These are phyloP conservation scores for Pisolithus tinctorius DNA, from an alignment of 768 basidiomycete species.

Conservation along the genomic window DNA sequence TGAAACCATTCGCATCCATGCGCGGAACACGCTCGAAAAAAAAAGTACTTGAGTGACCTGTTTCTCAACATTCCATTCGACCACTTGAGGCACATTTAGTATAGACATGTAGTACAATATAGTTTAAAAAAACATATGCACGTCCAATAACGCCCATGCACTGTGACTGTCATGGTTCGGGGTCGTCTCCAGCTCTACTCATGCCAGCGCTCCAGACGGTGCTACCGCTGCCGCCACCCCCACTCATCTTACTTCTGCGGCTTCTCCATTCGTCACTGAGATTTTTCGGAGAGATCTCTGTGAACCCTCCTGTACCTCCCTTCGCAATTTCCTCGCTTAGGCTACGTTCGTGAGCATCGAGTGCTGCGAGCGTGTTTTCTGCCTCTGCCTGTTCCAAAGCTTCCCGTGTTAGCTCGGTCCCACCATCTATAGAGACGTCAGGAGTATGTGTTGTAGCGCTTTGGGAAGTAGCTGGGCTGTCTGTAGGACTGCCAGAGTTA, in stretches of 20 bases:
- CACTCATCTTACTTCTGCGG: conserved; percentile 41
- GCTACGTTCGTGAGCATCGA: conserved; percentile 72
- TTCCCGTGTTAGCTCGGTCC: conserved; percentile 58
- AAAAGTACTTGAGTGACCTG: conserved; percentile 23
- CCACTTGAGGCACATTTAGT: neutral
- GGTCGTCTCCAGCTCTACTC: conserved; percentile 51
- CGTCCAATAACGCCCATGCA: neutral
- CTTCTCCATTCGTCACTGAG: conserved; percentile 49
- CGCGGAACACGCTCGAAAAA: conserved; percentile 67
- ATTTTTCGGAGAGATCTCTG: conserved; percentile 56
- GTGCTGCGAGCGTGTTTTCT: conserved; percentile 64
- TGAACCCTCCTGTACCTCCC: conserved; percentile 69
- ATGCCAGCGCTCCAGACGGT: conserved; percentile 87
- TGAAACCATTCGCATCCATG: conserved; percentile 71
- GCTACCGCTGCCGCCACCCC: conserved; percentile 56
- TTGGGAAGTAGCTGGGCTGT: conserved; percentile 38
- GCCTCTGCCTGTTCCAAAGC: conserved; percentile 77
- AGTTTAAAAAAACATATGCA: neutral
- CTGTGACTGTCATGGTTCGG: conserved; percentile 23
- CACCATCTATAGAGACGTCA: neutral
- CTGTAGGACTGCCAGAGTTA: conserved; percentile 42
- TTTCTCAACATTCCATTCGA: neutral
- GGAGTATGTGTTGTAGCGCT: conserved; percentile 20
- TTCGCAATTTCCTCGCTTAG: conserved; percentile 71
- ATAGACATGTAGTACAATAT: neutral